Percentiles rank a stretch among this genome's conserved stretches.
phyloP scores from a whole-genome alignment of 176 grass and related monocot genomes.

The Ensete glaucum region DNA sequence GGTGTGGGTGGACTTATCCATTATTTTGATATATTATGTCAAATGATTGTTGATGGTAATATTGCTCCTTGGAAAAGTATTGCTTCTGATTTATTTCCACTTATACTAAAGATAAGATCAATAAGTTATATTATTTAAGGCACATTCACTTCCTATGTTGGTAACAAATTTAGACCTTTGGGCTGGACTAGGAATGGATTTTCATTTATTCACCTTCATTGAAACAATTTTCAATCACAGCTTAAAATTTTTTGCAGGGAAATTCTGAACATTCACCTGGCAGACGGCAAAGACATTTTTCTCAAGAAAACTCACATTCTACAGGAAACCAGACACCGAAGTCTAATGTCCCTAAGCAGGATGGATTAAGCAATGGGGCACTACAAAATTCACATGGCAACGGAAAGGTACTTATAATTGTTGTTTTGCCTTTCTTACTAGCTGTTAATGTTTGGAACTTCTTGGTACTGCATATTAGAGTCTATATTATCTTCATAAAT shows the following conservation, averaged over 20 bases:
- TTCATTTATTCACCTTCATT: too few relatives aligned
- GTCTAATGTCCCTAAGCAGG: conserved; percentile 27
- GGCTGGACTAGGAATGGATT: too few relatives aligned
- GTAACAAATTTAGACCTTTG: not conserved
- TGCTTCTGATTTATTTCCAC: not conserved
- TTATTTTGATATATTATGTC: not conserved
- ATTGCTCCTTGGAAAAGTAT: not conserved
- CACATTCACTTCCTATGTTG: not conserved
- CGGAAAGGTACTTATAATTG: conserved; percentile 20
- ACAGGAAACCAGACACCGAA: conserved; percentile 20
- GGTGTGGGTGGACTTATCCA: not conserved
- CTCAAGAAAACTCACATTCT: conserved; percentile 42
- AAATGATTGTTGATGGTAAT: not conserved
- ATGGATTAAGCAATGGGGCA: conserved; percentile 41
- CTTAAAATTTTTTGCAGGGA: conserved; percentile 24
- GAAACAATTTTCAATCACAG: not conserved
- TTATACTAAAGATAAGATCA: not conserved
- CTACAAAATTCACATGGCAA: conserved; percentile 26
- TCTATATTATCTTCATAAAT: not conserved
- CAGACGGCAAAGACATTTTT: conserved; percentile 34
- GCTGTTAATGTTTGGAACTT: not conserved
- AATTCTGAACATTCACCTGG: conserved; percentile 36
- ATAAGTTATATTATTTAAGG: not conserved
- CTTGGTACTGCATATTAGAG: not conserved
- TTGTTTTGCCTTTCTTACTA: not conserved